Percentiles rank a stretch among this genome's conserved stretches.
phyloP scores from a whole-genome alignment of 192 early-diverging fungal genomes.

The Martensiomyces pterosporus region DNA sequence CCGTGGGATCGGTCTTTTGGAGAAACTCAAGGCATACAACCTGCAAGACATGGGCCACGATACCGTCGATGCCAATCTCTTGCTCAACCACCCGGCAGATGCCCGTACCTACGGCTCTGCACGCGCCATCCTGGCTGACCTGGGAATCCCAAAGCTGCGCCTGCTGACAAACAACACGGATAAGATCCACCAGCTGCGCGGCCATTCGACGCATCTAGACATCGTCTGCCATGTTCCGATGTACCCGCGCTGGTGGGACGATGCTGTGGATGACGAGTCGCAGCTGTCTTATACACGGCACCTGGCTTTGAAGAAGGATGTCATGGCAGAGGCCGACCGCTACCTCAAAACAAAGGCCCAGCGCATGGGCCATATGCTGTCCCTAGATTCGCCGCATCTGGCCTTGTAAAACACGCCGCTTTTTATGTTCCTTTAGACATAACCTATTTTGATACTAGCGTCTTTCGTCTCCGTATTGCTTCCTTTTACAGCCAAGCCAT shows the following conservation, averaged over 20 bases:
- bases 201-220: constrained; percentile 56
- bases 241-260: constrained; percentile 83
- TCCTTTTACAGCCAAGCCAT: too few relatives aligned
- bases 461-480: too few relatives aligned
- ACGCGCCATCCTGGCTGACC: constrained; percentile 79
- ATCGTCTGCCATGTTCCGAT: constrained; percentile 83
- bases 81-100: constrained; percentile 87
- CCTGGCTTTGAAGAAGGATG: constrained; percentile 20
- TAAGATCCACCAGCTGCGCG: constrained; percentile 79
- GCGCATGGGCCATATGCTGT: constrained; percentile 87
- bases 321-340: constrained; percentile 67
- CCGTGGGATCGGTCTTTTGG: constrained; percentile 87
- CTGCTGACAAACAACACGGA: constrained; percentile 95
- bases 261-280: constrained; percentile 11
- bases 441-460: too few relatives aligned
- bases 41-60: constrained; percentile 94
- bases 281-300: constrained; percentile 35
- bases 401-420: too few relatives aligned
- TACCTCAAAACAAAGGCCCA: constrained; percentile 88
- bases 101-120: constrained; percentile 92
- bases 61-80: constrained; percentile 85
- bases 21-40: constrained; percentile 97
- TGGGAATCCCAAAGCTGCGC: constrained; percentile 66
- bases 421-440: too few relatives aligned
- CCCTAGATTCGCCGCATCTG: too few relatives aligned